These are phyloP conservation scores for Penicillium herquei DNA, from an alignment of 495 filamentous ascomycete genomes.

Conservation along the genomic window DNA sequence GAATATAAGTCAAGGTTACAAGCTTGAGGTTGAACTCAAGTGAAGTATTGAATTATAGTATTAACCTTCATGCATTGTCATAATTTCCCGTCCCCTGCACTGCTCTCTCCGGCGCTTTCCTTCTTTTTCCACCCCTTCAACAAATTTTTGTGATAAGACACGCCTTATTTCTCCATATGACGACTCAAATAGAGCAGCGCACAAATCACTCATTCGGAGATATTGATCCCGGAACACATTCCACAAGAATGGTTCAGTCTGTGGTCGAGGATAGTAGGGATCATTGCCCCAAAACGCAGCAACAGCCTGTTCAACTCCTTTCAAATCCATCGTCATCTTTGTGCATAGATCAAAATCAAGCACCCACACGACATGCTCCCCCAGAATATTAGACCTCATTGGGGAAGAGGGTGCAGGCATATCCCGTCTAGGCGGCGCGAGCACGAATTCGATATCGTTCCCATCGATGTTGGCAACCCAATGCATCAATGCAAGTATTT, in stretches of 20 bases:
- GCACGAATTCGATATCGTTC: slow-evolving; percentile 48
- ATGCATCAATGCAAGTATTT: slow-evolving; percentile 37
- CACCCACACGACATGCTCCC: slow-evolving; percentile 36
- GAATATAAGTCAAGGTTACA: too few species aligned
- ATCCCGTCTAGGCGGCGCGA: slow-evolving; percentile 21
- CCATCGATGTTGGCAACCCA: slow-evolving; percentile 39
- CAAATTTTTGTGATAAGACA: not conserved
- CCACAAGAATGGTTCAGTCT: slow-evolving; percentile 1
- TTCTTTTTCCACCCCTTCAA: not conserved
- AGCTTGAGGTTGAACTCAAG: too few species aligned
- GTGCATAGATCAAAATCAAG: slow-evolving; percentile 40
- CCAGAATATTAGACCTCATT: slow-evolving; percentile 8
- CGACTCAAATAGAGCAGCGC: not conserved
- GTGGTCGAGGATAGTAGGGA: slow-evolving; percentile 21
- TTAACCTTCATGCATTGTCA: not conserved
- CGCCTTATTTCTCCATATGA: not conserved
- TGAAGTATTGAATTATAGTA: not conserved
- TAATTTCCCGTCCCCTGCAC: not conserved
- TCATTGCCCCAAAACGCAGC: slow-evolving; percentile 21
- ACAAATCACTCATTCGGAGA: not conserved
- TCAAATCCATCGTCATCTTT: slow-evolving; percentile 13
- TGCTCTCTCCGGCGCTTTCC: not conserved
- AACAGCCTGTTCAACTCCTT: slow-evolving; percentile 16
- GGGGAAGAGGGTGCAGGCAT: not conserved
- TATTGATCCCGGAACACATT: slow-evolving; percentile 1